phyloP scores from a whole-genome alignment of 2,329 filamentous ascomycete genomes.

The Penicillium sp. region DNA sequence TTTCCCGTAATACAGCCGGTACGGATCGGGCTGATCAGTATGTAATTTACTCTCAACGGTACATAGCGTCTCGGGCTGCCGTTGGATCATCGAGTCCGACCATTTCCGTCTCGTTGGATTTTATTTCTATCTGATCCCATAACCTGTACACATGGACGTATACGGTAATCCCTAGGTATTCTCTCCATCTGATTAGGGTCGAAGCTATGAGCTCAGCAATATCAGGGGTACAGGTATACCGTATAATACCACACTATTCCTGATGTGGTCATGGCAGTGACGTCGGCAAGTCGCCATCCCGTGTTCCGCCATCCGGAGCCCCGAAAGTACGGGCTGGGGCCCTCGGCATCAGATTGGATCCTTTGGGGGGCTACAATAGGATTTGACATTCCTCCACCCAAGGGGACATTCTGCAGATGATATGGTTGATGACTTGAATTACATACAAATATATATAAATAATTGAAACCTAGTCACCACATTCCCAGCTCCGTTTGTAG shows the following conservation, averaged over 20 bases:
- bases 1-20: conserved; percentile 34
- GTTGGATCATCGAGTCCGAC: neutral
- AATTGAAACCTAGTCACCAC: neutral
- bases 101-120: neutral
- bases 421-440: neutral
- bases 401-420: neutral
- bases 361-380: neutral
- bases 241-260: neutral
- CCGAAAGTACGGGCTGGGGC: conserved; percentile 12
- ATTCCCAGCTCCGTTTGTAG: conserved; percentile 10
- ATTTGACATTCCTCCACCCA: neutral
- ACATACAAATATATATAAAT: neutral
- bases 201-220: neutral
- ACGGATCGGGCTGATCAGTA: conserved; percentile 12
- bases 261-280: conserved; percentile 24
- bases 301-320: conserved; percentile 23
- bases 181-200: neutral
- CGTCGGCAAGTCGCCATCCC: conserved; percentile 31
- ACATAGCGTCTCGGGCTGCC: conserved; percentile 5
- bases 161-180: neutral
- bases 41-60: conserved; percentile 30
- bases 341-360: conserved; percentile 14
- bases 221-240: neutral
- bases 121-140: neutral
- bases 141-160: too few species aligned